Evolutionary conservation across 2,329 filamentous ascomycete species (phyloP).

Genomic region (Nothomitra cinnamomea): DNA sequence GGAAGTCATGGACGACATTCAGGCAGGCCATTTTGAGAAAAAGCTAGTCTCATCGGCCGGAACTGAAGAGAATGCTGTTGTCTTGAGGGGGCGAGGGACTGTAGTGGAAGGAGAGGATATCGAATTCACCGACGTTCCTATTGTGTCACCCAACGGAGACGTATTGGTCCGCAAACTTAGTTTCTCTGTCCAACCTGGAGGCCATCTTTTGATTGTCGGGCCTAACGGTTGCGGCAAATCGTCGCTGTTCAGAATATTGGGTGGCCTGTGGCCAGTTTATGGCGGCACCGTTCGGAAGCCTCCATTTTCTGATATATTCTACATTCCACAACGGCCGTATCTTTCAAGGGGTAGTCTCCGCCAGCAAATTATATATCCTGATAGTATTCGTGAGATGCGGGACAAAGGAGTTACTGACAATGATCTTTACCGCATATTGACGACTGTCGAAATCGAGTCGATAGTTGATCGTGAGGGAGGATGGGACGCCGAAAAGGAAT

Average conservation of each 20-base stretch:
- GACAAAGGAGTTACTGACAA: conserved; percentile 66
- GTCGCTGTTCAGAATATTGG: conserved; percentile 86
- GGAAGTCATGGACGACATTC: conserved; percentile 87
- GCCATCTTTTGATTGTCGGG: conserved; percentile 86
- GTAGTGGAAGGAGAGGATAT: conserved; percentile 73
- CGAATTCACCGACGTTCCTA: conserved; percentile 75
- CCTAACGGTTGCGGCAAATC: conserved; percentile 97
- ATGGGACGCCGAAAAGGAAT: conserved; percentile 91
- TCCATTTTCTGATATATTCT: conserved; percentile 85
- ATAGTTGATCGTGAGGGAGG: conserved; percentile 65
- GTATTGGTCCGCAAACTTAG: conserved; percentile 73
- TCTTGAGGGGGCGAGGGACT: conserved; percentile 65
- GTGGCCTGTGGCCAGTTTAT: conserved; percentile 94
- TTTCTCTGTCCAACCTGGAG: conserved; percentile 70
- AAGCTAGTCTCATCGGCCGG: conserved; percentile 81
- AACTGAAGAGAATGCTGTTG: conserved; percentile 63
- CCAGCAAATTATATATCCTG: conserved; percentile 93
- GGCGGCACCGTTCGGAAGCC: conserved; percentile 87
- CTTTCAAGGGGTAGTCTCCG: conserved; percentile 80
- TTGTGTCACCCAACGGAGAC: conserved; percentile 92
- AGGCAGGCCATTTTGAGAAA: conserved; percentile 84
- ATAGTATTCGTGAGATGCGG: conserved; percentile 74
- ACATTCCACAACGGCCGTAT: conserved; percentile 92
- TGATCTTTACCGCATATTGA: conserved; percentile 61
- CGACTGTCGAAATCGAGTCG: conserved; percentile 64